phyloP scores from a whole-genome alignment of 345 rosid genomes.

The Orychophragmus violaceus region DNA sequence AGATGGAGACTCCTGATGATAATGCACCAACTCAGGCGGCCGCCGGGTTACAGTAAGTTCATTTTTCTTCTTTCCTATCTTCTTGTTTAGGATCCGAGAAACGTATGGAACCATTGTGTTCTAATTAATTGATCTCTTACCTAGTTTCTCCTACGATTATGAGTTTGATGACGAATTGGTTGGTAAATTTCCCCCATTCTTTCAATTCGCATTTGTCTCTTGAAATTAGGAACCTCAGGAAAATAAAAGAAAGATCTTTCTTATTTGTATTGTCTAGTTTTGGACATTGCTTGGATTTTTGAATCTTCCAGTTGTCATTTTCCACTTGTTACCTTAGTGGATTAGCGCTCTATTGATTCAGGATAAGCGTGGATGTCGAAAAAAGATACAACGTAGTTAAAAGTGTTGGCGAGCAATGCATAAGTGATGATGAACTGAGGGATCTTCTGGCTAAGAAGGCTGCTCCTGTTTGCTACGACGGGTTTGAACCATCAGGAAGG shows the following conservation, averaged over 20 bases:
- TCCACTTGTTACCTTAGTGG: neutral
- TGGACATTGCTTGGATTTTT: neutral
- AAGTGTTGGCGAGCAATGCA: constrained; percentile 80
- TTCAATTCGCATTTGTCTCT: neutral
- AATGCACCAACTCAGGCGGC: neutral
- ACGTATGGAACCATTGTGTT: neutral
- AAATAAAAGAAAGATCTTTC: neutral
- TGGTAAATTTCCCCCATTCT: neutral
- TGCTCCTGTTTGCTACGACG: constrained; percentile 80
- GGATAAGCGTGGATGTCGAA: constrained; percentile 65
- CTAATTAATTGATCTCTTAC: neutral
- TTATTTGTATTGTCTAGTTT: neutral
- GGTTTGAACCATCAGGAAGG: constrained; percentile 91
- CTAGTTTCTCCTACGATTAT: neutral
- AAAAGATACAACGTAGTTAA: constrained; percentile 60
- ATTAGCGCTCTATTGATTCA: neutral
- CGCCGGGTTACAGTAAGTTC: neutral
- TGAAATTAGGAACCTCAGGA: neutral
- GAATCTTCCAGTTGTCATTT: neutral
- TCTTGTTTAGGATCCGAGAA: neutral
- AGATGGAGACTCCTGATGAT: neutral
- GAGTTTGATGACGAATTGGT: neutral
- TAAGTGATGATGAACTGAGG: constrained; percentile 72
- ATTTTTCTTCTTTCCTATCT: neutral
- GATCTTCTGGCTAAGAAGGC: constrained; percentile 72